Conservation (phyloP, 1,139 yeast genomes). For the Magnusiomyces ingens region DNA sequence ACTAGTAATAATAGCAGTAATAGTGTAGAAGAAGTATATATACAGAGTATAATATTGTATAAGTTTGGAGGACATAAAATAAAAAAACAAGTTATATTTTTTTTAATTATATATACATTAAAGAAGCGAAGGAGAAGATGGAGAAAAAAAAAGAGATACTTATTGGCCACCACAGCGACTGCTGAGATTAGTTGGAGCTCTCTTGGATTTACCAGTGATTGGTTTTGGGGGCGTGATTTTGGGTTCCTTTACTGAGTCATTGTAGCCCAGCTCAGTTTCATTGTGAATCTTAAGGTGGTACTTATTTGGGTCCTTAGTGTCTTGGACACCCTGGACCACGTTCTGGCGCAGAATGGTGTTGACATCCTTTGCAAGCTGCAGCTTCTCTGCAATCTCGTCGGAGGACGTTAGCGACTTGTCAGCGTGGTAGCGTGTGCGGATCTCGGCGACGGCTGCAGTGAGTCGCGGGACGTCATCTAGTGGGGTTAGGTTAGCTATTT, state of each 20-base stretch:
- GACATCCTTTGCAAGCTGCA: constrained; percentile 57
- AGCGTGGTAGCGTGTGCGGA: too few species aligned
- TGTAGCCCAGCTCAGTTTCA: constrained; percentile 86
- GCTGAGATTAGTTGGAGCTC: too few species aligned
- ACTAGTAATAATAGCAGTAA: not conserved
- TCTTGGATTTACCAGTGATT: too few species aligned
- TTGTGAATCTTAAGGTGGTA: constrained; percentile 62
- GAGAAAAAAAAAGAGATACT: not conserved
- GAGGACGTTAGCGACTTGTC: constrained; percentile 30
- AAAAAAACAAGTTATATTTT: too few species aligned
- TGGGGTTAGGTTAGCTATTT: too few species aligned
- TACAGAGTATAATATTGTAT: too few species aligned
- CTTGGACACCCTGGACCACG: constrained; percentile 73
- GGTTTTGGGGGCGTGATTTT: too few species aligned
- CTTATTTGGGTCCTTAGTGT: constrained; percentile 36
- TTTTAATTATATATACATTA: too few species aligned
- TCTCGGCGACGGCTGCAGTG: too few species aligned
- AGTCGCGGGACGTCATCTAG: too few species aligned
- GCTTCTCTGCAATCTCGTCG: constrained; percentile 39
- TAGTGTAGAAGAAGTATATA: not conserved
- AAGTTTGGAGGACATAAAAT: too few species aligned
- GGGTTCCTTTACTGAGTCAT: constrained; percentile 46
- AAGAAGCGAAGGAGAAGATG: not conserved
- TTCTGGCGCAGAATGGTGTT: constrained; percentile 61
- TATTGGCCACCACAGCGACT: too few species aligned